Base-by-base conservation (phyloP, 208 protist species). In the Naegleria lovaniensis region DNA sequence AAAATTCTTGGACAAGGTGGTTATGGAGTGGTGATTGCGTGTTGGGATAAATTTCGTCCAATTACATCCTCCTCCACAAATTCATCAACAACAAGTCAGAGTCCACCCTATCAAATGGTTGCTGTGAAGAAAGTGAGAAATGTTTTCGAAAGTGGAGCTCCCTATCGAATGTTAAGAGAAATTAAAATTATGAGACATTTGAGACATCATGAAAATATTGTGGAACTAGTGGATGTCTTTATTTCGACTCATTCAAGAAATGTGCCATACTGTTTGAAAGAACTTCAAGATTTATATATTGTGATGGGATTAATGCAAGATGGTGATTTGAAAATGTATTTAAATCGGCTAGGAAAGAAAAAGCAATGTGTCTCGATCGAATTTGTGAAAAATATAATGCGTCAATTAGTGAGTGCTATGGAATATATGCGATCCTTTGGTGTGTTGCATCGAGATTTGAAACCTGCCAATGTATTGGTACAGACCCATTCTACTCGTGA, bases 341-440 rank as follows among this genome's bases (percentile, higher is more conserved):
- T 67, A 13, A 67, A 67, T 67, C 11, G 55, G 11, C 22, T 67
- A 67, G 19, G 22, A 15, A 67, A 67, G 22, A 67, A 67, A 29
- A 67, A 67, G 55, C 11, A 67, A 29, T 15, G 19, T 13, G 19
- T 67, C 19, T 3, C 11, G 3, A 29, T 67, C 2, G 55, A 67
- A 3, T 67, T 67, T 67, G 55, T 67, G 22, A 67, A 67, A 67
- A 43, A 13, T 40, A 97, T 99, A 89, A 93, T 93, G 51, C 39
- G 41, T 58, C 92, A 93, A 83, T 36, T 93, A 51, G 25, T 93
- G 25, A 16, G 19, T 79, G 92, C 25, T 9, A 59, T 91, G 29
- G 15, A 84, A 41, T 89, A 90, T 48, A 41, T 93, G 29, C 92
- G 93, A 39, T 33, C 19, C 4, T 29, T 25, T 86, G 91, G 85